Evolutionary conservation across 768 basidiomycete species (phyloP).

Genomic region (Xerocomus brunneocitrinus): DNA sequence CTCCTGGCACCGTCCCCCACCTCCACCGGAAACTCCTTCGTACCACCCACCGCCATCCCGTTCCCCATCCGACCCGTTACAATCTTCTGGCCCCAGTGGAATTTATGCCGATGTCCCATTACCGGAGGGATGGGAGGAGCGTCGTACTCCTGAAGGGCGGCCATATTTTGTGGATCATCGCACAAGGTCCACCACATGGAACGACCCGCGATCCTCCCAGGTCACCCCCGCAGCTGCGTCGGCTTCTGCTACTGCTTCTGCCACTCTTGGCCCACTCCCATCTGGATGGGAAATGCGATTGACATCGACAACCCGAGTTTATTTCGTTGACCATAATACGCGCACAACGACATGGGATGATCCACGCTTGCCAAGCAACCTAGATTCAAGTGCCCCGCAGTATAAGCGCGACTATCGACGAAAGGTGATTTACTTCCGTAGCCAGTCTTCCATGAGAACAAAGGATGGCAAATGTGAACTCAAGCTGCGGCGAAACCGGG

Average conservation of each 20-base stretch:
- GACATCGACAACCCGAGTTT: conserved; percentile 78
- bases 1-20: conserved; percentile 62
- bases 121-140: conserved; percentile 90
- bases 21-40: conserved; percentile 20
- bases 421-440: conserved; percentile 90
- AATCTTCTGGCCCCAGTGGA: conserved; percentile 27
- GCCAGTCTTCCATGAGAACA: conserved; percentile 78
- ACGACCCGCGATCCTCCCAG: conserved; percentile 66
- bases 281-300: conserved; percentile 95
- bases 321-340: conserved; percentile 91
- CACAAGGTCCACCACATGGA: conserved; percentile 86
- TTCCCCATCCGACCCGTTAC: conserved; percentile 18
- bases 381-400: conserved; percentile 89
- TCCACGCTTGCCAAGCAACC: conserved; percentile 74
- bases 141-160: conserved; percentile 83
- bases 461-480: conserved; percentile 81
- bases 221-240: conserved; percentile 43
- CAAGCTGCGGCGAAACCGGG: conserved; percentile 72
- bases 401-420: conserved; percentile 92
- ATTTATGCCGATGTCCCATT: conserved; percentile 62
- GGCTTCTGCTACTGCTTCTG: conserved; percentile 41
- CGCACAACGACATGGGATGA: conserved; percentile 93
- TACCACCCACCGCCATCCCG: conserved; percentile 16
- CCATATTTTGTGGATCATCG: conserved; percentile 75
- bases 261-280: conserved; percentile 76